Conservation (phyloP, 441 rosid genomes). For the Pelargonium citronellum region DNA sequence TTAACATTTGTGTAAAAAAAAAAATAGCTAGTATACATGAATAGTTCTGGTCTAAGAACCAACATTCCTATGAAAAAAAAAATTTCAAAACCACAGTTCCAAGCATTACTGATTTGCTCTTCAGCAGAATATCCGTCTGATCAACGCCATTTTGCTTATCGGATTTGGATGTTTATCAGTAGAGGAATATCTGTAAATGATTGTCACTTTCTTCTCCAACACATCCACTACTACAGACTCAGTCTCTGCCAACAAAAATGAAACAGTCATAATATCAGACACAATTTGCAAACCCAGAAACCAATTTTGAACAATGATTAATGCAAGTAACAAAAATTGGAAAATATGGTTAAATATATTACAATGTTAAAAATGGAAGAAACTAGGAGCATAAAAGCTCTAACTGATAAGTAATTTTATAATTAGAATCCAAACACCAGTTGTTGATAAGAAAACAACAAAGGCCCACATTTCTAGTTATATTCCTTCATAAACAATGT, state of each 20-base stretch:
- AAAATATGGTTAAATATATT: too few species aligned
- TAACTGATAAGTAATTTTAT: too few species aligned
- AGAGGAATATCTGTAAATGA: constrained; percentile 54
- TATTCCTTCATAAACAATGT: not conserved
- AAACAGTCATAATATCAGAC: not conserved
- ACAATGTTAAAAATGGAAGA: too few species aligned
- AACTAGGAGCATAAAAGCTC: too few species aligned
- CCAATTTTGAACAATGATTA: too few species aligned
- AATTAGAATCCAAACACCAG: too few species aligned
- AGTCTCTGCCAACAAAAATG: constrained; percentile 41
- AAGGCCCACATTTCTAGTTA: not conserved
- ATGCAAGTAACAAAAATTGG: too few species aligned
- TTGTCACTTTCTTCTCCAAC: constrained; percentile 66
- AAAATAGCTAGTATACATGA: too few species aligned
- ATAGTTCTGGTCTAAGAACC: constrained; percentile 25
- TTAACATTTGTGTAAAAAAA: too few species aligned
- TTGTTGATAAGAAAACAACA: not conserved
- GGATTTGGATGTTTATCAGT: constrained; percentile 35
- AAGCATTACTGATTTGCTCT: constrained; percentile 16
- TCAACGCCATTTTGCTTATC: constrained; percentile 42
- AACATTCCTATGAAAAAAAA: not conserved
- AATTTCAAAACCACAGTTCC: not conserved
- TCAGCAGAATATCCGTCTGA: constrained; percentile 43
- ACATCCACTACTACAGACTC: constrained; percentile 58
- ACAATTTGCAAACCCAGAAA: not conserved